Evolutionary conservation across 495 filamentous ascomycete species (phyloP), one percentile per base, ranked within the genome.

Genomic region (Podospora appendiculata): DNA sequence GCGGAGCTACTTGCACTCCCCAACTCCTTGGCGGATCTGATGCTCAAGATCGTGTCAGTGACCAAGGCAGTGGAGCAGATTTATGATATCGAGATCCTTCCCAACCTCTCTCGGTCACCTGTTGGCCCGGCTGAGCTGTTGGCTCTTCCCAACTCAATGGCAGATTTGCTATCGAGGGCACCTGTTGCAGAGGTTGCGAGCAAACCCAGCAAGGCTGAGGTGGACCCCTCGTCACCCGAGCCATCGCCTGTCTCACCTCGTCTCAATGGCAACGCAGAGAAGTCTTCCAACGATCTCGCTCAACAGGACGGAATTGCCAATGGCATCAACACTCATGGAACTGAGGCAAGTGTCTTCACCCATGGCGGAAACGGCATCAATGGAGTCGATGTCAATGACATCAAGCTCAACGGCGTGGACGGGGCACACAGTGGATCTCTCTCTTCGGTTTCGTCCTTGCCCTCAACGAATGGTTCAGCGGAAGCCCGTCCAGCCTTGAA

Each of bases 1-100:
- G 53, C 59, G 9, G 63, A 63, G 34, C 42, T 67, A 17, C 55
- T 63, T 0, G 59, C 60, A 0, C 52, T 65, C 0, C 62, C 62
- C 13, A 63, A 63, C 41, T 65, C 60, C 0, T 36, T 52, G 47
- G 47, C 51, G 34, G 45, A 56, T 14, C 25, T 49, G n/a, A 39
- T n/a, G 48, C 47, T 32, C 36, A 34, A 12, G 17, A 12, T 35
- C 19, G 14, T 39, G 16, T 25, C 25, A 25, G 8, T 41, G 46
- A 13, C 35, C 19, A 55, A 19, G 33, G 25, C 25, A 5, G 25
- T 25, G 2, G 25, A 25, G 25, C 25, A 25, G 25, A 5, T 25
- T 25, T 2, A 25, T 25, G 25, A 25, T 25, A 5, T 25, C 5
- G 25, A 25, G 25, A 25, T 25, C 5, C 25, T 25, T 25, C 25